Evolutionary conservation across 73 alveolate species (phyloP).

Genomic region (Paramecium sexaurelia): DNA sequence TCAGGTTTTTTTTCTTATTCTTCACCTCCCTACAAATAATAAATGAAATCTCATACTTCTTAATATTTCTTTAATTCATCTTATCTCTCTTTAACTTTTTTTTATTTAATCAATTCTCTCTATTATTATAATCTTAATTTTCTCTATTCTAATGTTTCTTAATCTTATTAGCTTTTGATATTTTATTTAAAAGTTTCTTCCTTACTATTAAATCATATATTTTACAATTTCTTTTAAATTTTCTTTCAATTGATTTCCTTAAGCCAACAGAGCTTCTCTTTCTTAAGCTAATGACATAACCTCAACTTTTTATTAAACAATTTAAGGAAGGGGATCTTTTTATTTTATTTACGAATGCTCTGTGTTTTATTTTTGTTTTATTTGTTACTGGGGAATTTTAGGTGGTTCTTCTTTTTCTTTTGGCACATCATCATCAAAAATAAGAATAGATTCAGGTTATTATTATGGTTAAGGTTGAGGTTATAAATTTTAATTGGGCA

Average conservation of each 20-base stretch:
- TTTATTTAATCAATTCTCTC: constrained; percentile 61
- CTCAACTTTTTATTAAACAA: constrained; percentile 46
- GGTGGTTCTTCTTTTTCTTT: background rate
- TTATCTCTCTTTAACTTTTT: constrained; percentile 55
- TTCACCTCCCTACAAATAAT: background rate
- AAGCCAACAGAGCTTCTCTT: constrained; percentile 30
- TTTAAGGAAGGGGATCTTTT: constrained; percentile 36
- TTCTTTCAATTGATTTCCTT: background rate
- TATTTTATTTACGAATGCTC: background rate
- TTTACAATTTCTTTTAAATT: constrained; percentile 35
- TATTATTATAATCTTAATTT: constrained; percentile 55
- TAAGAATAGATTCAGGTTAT: background rate
- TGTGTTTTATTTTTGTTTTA: background rate
- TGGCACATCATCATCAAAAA: constrained; percentile 15
- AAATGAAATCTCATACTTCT: background rate
- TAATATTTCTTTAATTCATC: constrained; percentile 47
- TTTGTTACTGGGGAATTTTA: background rate
- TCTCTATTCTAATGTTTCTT: constrained; percentile 64
- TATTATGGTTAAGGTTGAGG: background rate
- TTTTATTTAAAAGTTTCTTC: constrained; percentile 13
- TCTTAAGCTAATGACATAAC: constrained; percentile 45
- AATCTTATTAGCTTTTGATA: background rate
- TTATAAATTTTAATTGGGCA: background rate
- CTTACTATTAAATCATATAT: background rate
- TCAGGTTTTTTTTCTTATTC: background rate